Percentiles rank a stretch among this genome's conserved stretches.
These are phyloP conservation scores for Hordeum vulgare DNA, from an alignment of 176 grass and related monocot genomes.

Conservation along the genomic window MorexV3_pseudomolecules_assembly NC_058524.1:378501316-378501815, in stretches of 20 bases:
- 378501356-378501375: not conserved
- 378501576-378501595: conserved; percentile 72
- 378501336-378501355: not conserved
- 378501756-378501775: not conserved
- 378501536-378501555: not conserved
- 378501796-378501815: not conserved
- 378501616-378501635: conserved; percentile 82
- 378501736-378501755: not conserved
- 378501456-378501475: conserved; percentile 54
- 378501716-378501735: not conserved
- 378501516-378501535: not conserved
- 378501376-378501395: not conserved
- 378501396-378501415: conserved; percentile 58
- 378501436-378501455: conserved; percentile 67
- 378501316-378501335: not conserved
- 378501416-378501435: conserved; percentile 79
- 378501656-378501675: conserved; percentile 26
- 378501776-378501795: not conserved
- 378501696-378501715: conserved; percentile 43
- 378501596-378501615: conserved; percentile 39
- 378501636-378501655: conserved; percentile 65
- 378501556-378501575: not conserved
- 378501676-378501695: conserved; percentile 54
- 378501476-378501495: conserved; percentile 71
- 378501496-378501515: not conserved